Evolutionary conservation across 2,329 filamentous ascomycete species (phyloP).

Genomic region (Fusarium sp.): DNA sequence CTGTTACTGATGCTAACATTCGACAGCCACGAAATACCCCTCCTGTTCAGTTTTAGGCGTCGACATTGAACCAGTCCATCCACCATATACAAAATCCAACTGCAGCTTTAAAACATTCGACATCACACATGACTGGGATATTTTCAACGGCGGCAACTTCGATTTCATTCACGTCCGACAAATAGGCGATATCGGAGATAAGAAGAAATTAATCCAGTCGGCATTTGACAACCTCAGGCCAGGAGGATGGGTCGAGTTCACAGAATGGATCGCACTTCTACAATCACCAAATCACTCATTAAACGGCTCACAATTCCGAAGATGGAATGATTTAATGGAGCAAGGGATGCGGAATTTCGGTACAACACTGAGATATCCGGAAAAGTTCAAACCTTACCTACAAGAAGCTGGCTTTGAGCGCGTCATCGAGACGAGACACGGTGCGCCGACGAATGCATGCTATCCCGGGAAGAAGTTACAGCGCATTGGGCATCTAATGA

Average conservation of each 20-base stretch:
- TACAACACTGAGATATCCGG: conserved; percentile 26
- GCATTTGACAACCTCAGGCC: conserved; percentile 33
- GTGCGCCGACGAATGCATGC: conserved; percentile 38
- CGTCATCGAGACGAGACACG: conserved; percentile 35
- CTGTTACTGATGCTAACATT: conserved; percentile 4
- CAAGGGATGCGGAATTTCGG: conserved; percentile 31
- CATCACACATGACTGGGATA: conserved; percentile 34
- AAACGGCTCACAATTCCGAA: conserved; percentile 28
- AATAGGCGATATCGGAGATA: conserved; percentile 30
- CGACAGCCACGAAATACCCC: conserved; percentile 31
- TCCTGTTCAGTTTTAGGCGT: conserved; percentile 34
- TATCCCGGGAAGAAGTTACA: conserved; percentile 38
- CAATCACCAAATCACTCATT: conserved; percentile 38
- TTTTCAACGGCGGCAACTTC: conserved; percentile 17
- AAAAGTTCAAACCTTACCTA: conserved; percentile 23
- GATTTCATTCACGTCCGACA: conserved; percentile 35
- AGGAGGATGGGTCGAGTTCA: conserved; percentile 39
- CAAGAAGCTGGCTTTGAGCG: conserved; percentile 30
- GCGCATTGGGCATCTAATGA: conserved; percentile 37
- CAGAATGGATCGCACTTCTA: conserved; percentile 38
- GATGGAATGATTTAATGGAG: conserved; percentile 36
- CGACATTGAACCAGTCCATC: conserved; percentile 30
- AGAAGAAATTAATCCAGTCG: conserved; percentile 22
- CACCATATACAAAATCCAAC: conserved; percentile 28
- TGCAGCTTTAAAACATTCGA: conserved; percentile 31